Conservation (phyloP, 306 rosid species). For the Trifolium pratense region DNA sequence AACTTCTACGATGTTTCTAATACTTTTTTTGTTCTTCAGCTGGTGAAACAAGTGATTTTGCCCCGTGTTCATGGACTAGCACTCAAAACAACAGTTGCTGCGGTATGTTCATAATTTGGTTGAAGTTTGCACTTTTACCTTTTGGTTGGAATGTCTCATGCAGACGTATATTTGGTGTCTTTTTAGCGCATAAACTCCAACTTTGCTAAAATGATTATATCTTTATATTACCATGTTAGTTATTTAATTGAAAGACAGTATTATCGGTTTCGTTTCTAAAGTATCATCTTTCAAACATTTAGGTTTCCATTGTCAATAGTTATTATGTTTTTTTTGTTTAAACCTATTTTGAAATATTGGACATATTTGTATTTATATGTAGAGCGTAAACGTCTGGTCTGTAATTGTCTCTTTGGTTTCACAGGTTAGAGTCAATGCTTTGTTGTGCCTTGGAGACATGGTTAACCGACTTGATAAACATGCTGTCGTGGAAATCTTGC, state of each 20-base stretch:
- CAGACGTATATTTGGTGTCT: slow-evolving; percentile 29
- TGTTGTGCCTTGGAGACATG: slow-evolving; percentile 90
- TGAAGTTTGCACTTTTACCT: slow-evolving; percentile 21
- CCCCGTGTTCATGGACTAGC: slow-evolving; percentile 98
- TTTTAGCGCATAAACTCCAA: not conserved
- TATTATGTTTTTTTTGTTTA: not conserved
- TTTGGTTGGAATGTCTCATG: slow-evolving; percentile 22
- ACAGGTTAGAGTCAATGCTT: slow-evolving; percentile 97
- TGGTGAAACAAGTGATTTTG: slow-evolving; percentile 84
- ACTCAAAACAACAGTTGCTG: slow-evolving; percentile 94
- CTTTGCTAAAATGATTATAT: slow-evolving; percentile 13
- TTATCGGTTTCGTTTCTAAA: not conserved
- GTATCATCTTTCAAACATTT: not conserved
- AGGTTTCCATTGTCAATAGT: slow-evolving; percentile 3
- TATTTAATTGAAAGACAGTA: slow-evolving; percentile 17
- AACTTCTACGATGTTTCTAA: slow-evolving; percentile 28
- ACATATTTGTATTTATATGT: not conserved
- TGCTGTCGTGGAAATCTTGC: slow-evolving; percentile 80
- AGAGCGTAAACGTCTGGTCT: slow-evolving; percentile 7
- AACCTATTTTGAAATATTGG: not conserved
- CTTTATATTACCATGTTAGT: slow-evolving; percentile 5
- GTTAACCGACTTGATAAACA: slow-evolving; percentile 81
- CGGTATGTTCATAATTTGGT: slow-evolving; percentile 64
- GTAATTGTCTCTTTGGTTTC: slow-evolving; percentile 39
- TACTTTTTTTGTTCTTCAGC: slow-evolving; percentile 56